These are phyloP conservation scores for Nectriaceae sp. DNA, from an alignment of 2,329 filamentous ascomycete genomes.

Conservation along the genomic window DNA sequence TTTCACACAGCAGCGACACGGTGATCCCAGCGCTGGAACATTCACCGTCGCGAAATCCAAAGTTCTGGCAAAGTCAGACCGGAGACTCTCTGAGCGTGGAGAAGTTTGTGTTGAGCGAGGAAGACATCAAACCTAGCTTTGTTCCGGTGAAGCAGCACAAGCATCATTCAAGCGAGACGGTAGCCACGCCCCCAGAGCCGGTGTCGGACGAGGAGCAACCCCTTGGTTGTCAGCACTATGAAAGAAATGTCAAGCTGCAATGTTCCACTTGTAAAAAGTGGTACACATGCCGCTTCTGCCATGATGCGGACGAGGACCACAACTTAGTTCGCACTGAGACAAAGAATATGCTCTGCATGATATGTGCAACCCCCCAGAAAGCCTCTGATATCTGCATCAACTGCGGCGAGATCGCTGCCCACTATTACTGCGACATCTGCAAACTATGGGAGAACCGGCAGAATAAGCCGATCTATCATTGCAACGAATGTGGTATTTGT, in stretches of 20 bases:
- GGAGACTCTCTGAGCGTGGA: conserved; percentile 41
- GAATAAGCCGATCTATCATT: conserved; percentile 93
- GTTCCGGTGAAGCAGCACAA: conserved; percentile 53
- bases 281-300: conserved; percentile 95
- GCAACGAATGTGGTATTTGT: conserved; percentile 93
- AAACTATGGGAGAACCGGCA: conserved; percentile 96
- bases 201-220: conserved; percentile 34
- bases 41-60: conserved; percentile 48
- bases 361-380: conserved; percentile 82
- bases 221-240: conserved; percentile 89
- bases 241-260: conserved; percentile 93
- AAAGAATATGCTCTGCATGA: conserved; percentile 96
- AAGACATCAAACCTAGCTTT: conserved; percentile 69
- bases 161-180: conserved; percentile 48
- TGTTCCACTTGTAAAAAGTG: conserved; percentile 87
- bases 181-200: conserved; percentile 19
- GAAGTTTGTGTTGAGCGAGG: conserved; percentile 54
- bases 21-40: conserved; percentile 39
- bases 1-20: conserved; percentile 15
- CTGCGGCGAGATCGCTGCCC: conserved; percentile 77
- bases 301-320: conserved; percentile 82
- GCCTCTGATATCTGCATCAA: conserved; percentile 76
- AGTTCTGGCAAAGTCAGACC: conserved; percentile 57
- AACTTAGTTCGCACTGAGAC: conserved; percentile 79
- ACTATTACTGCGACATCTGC: conserved; percentile 92